Evolutionary conservation across 176 grass and related monocot species (phyloP).

Genomic region (Avena eriantha): DNA sequence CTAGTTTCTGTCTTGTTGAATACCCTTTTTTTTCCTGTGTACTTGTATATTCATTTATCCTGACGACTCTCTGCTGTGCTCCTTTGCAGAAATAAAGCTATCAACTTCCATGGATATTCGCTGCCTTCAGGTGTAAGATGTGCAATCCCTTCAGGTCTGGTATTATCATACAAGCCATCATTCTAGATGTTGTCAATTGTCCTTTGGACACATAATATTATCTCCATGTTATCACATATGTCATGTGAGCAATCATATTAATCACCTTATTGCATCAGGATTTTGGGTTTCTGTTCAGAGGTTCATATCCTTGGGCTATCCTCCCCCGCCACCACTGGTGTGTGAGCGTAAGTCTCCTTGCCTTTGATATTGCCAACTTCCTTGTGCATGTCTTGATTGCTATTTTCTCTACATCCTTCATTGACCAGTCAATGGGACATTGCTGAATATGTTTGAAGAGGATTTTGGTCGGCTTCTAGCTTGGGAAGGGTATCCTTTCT

Average conservation of each 20-base stretch:
- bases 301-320: not conserved
- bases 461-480: not conserved
- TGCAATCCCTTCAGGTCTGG: slow-evolving; percentile 30
- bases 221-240: not conserved
- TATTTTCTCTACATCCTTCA: slow-evolving; percentile 23
- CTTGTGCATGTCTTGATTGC: not conserved
- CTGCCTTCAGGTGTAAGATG: slow-evolving; percentile 19
- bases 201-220: not conserved
- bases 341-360: not conserved
- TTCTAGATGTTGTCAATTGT: slow-evolving; percentile 18
- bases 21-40: not conserved
- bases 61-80: not conserved
- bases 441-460: slow-evolving; percentile 34
- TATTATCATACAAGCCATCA: slow-evolving; percentile 9
- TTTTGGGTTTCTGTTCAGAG: not conserved
- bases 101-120: not conserved
- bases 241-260: not conserved
- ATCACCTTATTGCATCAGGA: slow-evolving; percentile 3
- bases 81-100: slow-evolving; percentile 6
- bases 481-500: slow-evolving; percentile 20
- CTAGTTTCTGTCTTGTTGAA: not conserved
- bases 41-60: not conserved
- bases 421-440: slow-evolving; percentile 22
- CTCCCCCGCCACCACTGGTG: slow-evolving; percentile 11
- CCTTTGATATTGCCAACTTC: not conserved